phyloP scores from a whole-genome alignment of 2,329 filamentous ascomycete species.

The Cercospora berteroae region DNA sequence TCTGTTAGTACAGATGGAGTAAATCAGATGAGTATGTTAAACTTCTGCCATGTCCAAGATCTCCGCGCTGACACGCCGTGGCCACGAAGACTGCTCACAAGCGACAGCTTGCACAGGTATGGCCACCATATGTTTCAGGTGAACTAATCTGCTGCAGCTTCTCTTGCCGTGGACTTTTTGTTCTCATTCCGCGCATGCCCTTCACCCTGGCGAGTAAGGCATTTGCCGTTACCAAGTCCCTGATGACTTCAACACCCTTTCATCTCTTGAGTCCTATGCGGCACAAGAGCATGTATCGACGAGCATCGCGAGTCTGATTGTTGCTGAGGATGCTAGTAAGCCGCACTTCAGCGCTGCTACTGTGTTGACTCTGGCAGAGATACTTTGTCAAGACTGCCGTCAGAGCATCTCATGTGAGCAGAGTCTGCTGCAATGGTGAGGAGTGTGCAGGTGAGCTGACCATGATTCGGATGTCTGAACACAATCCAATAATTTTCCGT shows the following conservation, averaged over 20 bases:
- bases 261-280: background rate
- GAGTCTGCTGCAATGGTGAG: background rate
- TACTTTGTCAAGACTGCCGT: too few species aligned
- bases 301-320: background rate
- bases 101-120: background rate
- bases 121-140: background rate
- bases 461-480: background rate
- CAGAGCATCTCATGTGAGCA: background rate
- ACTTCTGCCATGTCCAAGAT: background rate
- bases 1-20: background rate
- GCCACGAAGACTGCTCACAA: background rate
- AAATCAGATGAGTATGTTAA: slow-evolving; percentile 15
- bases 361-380: background rate
- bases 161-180: background rate
- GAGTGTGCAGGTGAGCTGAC: too few species aligned
- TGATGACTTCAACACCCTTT: background rate
- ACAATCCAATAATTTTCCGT: background rate
- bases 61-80: slow-evolving; percentile 4
- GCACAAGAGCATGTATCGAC: background rate
- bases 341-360: background rate
- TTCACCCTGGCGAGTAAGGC: background rate
- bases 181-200: background rate
- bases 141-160: background rate
- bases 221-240: background rate
- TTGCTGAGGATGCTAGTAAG: background rate